A percentile compares a stretch with the other conserved stretches of the same genome.
Evolutionary conservation across 805 yeast species (phyloP).

Genomic region (Saccharomycopsis sp.): DNA sequence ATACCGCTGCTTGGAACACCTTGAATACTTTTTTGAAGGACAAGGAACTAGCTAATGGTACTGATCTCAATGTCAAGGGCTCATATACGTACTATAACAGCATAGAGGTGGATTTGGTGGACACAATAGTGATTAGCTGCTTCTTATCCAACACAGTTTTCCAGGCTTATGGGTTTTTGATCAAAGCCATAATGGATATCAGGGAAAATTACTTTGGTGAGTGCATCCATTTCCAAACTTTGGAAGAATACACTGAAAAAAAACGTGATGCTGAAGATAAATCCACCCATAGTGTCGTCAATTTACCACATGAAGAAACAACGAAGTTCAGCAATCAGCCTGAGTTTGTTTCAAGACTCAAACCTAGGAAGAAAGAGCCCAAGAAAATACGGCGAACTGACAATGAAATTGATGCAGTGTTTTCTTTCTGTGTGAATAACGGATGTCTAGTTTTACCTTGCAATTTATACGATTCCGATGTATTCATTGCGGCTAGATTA

Average conservation of each 20-base stretch:
- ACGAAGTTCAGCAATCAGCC: background rate
- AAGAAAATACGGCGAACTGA: conserved; percentile 36
- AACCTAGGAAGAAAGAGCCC: conserved; percentile 22
- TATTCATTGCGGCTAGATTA: conserved; percentile 55
- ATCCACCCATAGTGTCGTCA: background rate
- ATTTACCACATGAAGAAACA: background rate
- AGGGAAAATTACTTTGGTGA: conserved; percentile 91
- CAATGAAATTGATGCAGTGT: conserved; percentile 71
- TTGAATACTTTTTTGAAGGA: conserved; percentile 57
- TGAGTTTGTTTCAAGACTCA: conserved; percentile 2
- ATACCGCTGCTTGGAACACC: conserved; percentile 92
- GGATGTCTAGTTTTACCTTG: conserved; percentile 72
- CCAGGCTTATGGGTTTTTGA: conserved; percentile 68
- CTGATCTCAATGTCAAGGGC: conserved; percentile 53
- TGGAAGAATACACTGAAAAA: conserved; percentile 62
- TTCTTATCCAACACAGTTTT: conserved; percentile 58
- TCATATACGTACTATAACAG: conserved; percentile 52
- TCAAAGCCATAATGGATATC: conserved; percentile 64
- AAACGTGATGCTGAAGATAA: conserved; percentile 5
- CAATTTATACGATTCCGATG: conserved; percentile 53
- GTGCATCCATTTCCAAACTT: conserved; percentile 68
- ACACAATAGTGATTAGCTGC: conserved; percentile 57
- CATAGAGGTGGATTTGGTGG: conserved; percentile 58
- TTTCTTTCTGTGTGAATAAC: conserved; percentile 58
- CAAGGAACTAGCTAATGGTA: conserved; percentile 58